Conservation (phyloP, 202 grass and related monocot species). For the Bolboschoenoplectus hybrid region DNA sequence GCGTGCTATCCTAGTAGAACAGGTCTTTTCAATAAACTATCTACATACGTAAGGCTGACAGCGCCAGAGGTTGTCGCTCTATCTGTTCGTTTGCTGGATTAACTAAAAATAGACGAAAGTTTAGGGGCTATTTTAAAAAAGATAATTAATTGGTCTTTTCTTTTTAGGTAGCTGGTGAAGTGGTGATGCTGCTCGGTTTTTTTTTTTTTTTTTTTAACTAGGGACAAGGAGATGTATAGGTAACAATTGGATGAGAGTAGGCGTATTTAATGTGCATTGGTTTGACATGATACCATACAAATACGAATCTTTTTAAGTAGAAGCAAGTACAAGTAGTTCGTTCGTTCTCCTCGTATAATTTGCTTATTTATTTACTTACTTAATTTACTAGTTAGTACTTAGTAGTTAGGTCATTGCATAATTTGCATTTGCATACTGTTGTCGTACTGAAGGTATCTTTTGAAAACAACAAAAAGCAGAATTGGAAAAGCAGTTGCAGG, state of each 20-base stretch:
- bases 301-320: constrained; percentile 20
- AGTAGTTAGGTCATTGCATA: background rate
- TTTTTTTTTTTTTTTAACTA: constrained; percentile 14
- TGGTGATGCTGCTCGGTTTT: constrained; percentile 21
- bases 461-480: too few species aligned
- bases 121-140: constrained; percentile 36
- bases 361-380: background rate
- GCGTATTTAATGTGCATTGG: background rate
- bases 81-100: constrained; percentile 19
- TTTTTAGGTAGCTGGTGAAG: constrained; percentile 35
- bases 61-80: constrained; percentile 45
- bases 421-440: background rate
- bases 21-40: constrained; percentile 21
- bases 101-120: constrained; percentile 39
- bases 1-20: background rate
- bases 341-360: background rate
- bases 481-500: too few species aligned
- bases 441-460: too few species aligned
- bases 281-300: background rate
- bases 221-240: constrained; percentile 4
- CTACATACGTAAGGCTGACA: constrained; percentile 45
- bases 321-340: background rate
- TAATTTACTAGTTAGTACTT: too few species aligned
- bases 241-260: constrained; percentile 23
- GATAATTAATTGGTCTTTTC: constrained; percentile 12